Evolutionary conservation across 2,329 filamentous ascomycete genomes (phyloP), one percentile per base, ranked within the genome.

Genomic region (Hypomyces perniciosus): DNA sequence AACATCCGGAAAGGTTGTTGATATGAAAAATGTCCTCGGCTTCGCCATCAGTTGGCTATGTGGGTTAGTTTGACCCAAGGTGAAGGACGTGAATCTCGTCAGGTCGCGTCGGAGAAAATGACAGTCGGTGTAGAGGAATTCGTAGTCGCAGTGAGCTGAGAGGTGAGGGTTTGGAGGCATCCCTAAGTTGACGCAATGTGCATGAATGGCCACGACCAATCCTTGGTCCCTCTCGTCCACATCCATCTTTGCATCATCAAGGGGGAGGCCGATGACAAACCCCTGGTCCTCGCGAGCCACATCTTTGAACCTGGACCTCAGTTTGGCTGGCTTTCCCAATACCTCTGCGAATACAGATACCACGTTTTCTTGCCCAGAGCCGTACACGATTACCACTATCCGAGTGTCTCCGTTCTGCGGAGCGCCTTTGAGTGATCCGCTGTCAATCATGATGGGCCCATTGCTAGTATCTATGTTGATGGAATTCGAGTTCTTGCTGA

Each of bases 1-100:
- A 7, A 95, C 86, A 64, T 95, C 88, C 0, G 89, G 86, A 58
- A 95, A 95, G 0, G 90, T 95, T 1, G 88, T 93, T 4, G 89
- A 93, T 57, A 95, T 90, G 62, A 93, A 84, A 59, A 88, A 91
- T 0, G 88, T 93, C 61, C 88, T 79, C 38, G 81, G 78, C 64
- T 93, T 93, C 46, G 84, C 81, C 73, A 85, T 84, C 37, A 95
- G 72, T 51, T 87, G 84, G 59, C 86, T 83, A 64, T 95, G 88
- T 50, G 86, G 85, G 61, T 81, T 85, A 56, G 86, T 84, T 69
- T 93, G 88, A 8, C 89, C 89, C 28, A 93, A 72, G 5, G 86
- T 84, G 62, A 93, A 85, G 5, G 88, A 87, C 28, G 90, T 79
- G 63, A 91, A 93, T 35, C 89, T 81, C 8, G 88, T 82, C 42